Base-by-base conservation (phyloP, 306 rosid genomes). In the Crotalaria pallida region DNA sequence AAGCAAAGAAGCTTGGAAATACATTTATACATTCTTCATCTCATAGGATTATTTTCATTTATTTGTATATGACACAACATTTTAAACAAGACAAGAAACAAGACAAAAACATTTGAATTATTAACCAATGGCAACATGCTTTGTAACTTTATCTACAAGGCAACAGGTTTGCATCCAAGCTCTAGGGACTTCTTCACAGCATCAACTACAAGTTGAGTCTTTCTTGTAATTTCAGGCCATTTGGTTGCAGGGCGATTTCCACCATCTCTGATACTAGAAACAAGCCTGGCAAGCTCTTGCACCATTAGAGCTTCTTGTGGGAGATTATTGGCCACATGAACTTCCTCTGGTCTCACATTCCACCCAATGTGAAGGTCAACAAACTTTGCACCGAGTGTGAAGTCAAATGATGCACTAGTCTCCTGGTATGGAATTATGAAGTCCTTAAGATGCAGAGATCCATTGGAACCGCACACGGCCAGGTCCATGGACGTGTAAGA, bases 261-360 rank as follows among this genome's bases (percentile, higher is more conserved):
- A 19, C 58, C 16, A 68, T 70, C 78, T 68, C 71, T 55, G 53
- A 88, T 81, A 36, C 73, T 82, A 12, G 49, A 52, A 53, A 66
- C 84, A 58, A 82, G 82, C 67, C 86, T 72, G 21, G 88, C 79
- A 72, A 88, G 69, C 72, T 87, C 91, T 77, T 83, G 79, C 19
- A 91, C 89, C 96, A 92, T 87, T 40, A 87, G 40, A 77, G 88
- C 89, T 58, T 92, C 97, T 64, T 92, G 97, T 9, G 93, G 93
- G 60, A 84, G 84, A 79, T 80, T 51, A 56, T 59, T 71, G 33
- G 34, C 72, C 60, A 84, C 88, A 33, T 47, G 77, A 73, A 86
- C 81, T 59, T 80, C 84, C 81, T 83, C 83, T 10, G 91, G 89
- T 44, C 3, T 58, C 53, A 49, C 66, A 78, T 81, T 88, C 96